These are phyloP conservation scores for Boletus subparvulus DNA, from an alignment of 768 basidiomycete species.

Conservation along the genomic window DNA sequence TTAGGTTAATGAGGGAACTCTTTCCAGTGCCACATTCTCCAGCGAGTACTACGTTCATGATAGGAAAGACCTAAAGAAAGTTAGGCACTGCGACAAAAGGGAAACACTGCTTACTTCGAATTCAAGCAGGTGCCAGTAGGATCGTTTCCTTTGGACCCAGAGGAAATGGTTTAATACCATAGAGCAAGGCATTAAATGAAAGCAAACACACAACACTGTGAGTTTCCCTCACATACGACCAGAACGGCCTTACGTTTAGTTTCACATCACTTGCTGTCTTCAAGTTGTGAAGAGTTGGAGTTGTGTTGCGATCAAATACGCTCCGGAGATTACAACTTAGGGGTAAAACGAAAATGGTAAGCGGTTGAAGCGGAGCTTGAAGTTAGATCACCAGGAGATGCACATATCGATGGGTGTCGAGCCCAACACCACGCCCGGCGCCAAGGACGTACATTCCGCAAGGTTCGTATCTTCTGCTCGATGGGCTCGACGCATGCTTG, in stretches of 20 bases:
- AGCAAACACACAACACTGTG: neutral
- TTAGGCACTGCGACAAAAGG: neutral
- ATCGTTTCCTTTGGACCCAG: neutral
- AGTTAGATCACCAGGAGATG: conserved; percentile 12
- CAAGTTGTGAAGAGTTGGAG: neutral
- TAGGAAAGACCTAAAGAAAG: neutral
- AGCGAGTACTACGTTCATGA: conserved; percentile 24
- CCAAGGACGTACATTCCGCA: conserved; percentile 18
- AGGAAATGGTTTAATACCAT: conserved; percentile 9
- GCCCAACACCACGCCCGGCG: conserved; percentile 18
- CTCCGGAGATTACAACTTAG: conserved; percentile 4
- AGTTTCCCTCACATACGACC: neutral
- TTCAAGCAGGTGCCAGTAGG: neutral
- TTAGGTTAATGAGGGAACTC: conserved; percentile 27
- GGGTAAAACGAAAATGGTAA: conserved; percentile 15
- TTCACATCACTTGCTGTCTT: conserved; percentile 1
- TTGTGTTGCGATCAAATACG: neutral
- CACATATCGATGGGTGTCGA: conserved; percentile 13
- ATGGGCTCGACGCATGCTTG: neutral
- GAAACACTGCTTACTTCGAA: neutral
- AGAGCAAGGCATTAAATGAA: neutral
- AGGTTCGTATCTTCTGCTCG: conserved; percentile 23
- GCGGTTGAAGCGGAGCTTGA: conserved; percentile 22
- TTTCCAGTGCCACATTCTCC: conserved; percentile 28
- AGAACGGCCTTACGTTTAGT: neutral